Percentiles rank a stretch among this genome's conserved stretches.
phyloP scores from a whole-genome alignment of 1,284 basidiomycete genomes.

The Cryptococcus sp. region DNA sequence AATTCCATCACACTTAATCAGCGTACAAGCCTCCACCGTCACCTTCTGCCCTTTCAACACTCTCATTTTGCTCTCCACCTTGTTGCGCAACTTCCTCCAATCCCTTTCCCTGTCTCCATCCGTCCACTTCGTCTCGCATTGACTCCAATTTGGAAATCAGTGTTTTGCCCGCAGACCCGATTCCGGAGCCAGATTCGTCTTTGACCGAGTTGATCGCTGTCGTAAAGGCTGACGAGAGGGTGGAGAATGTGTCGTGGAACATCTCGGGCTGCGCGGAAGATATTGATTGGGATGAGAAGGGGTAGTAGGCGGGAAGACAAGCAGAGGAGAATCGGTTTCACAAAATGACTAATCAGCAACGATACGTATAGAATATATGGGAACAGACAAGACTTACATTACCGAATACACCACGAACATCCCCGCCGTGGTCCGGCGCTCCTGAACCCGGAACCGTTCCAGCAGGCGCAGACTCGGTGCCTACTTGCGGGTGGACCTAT shows the following conservation, averaged over 20 bases:
- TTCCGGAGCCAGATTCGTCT: conserved; percentile 34
- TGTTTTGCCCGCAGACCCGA: conserved; percentile 38
- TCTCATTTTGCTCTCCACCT: conserved; percentile 23
- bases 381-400: conserved; percentile 29
- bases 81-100: conserved; percentile 20
- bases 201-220: conserved; percentile 40
- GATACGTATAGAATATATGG: neutral
- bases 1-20: conserved; percentile 10
- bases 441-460: conserved; percentile 42
- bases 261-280: conserved; percentile 29
- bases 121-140: conserved; percentile 42
- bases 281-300: neutral
- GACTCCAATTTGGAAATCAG: conserved; percentile 34
- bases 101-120: conserved; percentile 28
- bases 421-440: conserved; percentile 31
- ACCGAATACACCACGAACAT: conserved; percentile 37
- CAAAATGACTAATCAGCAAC: neutral
- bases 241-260: conserved; percentile 40
- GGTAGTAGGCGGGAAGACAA: neutral
- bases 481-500: conserved; percentile 37
- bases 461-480: conserved; percentile 18
- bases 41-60: conserved; percentile 22
- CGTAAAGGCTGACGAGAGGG: conserved; percentile 39
- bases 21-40: conserved; percentile 24
- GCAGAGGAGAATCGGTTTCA: neutral